A percentile compares a stretch with the other conserved stretches of the same genome.
Evolutionary conservation across 345 rosid species (phyloP).

Genomic region (rapeseed (Brassica napus)): DNA sequence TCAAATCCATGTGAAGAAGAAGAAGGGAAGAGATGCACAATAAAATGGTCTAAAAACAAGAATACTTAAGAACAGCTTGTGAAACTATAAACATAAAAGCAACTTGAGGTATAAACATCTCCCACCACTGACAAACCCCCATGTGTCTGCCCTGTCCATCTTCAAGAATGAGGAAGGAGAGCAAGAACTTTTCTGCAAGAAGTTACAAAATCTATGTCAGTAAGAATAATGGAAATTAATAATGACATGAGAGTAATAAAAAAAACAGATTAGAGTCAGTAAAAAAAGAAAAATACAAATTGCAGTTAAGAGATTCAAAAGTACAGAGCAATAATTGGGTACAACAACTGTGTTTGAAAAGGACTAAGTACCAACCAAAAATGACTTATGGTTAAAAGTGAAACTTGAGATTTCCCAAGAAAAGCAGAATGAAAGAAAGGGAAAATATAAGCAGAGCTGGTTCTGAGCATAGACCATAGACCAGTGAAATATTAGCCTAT

Average conservation of each 20-base stretch:
- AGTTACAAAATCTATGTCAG: conserved; percentile 12
- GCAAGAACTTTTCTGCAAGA: conserved; percentile 22
- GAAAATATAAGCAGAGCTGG: neutral
- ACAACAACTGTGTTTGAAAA: conserved; percentile 25
- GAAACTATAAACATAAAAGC: conserved; percentile 38
- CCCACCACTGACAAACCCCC: conserved; percentile 93
- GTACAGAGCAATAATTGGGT: conserved; percentile 35
- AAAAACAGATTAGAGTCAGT: neutral
- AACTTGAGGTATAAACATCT: conserved; percentile 39
- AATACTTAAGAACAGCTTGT: conserved; percentile 32
- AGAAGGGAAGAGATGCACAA: neutral
- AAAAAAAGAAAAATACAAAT: neutral
- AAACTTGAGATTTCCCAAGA: neutral
- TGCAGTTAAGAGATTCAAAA: conserved; percentile 22
- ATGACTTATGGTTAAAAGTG: conserved; percentile 31
- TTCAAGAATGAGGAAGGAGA: conserved; percentile 28
- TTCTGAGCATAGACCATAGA: neutral
- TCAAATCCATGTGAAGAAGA: conserved; percentile 62
- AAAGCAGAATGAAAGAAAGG: conserved; percentile 2
- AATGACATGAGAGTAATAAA: conserved; percentile 1
- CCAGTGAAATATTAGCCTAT: neutral
- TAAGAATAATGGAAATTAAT: neutral
- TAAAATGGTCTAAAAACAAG: conserved; percentile 5
- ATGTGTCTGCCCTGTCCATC: conserved; percentile 89
- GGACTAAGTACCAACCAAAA: conserved; percentile 36